Evolutionary conservation across 208 protist species (phyloP), one percentile per base, ranked within the genome.

Genomic region (Phytomonas francai): DNA sequence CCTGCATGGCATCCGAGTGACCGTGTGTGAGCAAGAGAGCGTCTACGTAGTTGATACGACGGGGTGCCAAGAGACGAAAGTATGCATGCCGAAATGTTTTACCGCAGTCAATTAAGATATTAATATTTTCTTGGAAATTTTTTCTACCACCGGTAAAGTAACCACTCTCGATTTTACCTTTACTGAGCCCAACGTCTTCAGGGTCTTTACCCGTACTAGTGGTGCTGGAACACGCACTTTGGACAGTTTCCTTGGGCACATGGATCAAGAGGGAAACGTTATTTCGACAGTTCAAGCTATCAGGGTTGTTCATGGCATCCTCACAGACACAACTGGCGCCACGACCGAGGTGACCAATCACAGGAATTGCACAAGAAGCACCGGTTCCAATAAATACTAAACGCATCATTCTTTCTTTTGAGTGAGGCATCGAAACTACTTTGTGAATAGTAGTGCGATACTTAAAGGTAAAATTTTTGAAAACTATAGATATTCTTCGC

Each of bases 11-110:
- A 57, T 95, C 91, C 27, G 81, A 80, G 56, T 97, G 91, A 19
- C 84, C 89, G 76, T 96, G 91, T 19, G 93, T 96, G 72, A 97
- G 71, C 25, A 96, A 72, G 42, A 97, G 67, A 19, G 84, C 91
- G 60, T 97, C 88, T 2, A 96, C 63, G 34, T 63, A 73, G 3
- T 68, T 69, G 29, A 94, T 77, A 12, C 76, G 59, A 65, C 86
- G 78, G 31, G 70, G 73, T 2, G 80, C 79, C 36, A 97, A 73
- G n/a, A 94, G 81, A 49, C 82, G 84, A 39, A 97, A 84, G 76
- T 91, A 94, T 12, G 92, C 85, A 34, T 88, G 80, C 28, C 92
- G 87, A 73, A 95, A 97, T 1, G 92, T 97, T 68, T 95, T 97
- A 29, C 92, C 92, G 32, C 84, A 90, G 68, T 97, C 92, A 33